Percentiles rank a stretch among this genome's conserved stretches.
phyloP scores from a whole-genome alignment of 2,329 filamentous ascomycete species.

The Colletotrichum higginsianum region DNA sequence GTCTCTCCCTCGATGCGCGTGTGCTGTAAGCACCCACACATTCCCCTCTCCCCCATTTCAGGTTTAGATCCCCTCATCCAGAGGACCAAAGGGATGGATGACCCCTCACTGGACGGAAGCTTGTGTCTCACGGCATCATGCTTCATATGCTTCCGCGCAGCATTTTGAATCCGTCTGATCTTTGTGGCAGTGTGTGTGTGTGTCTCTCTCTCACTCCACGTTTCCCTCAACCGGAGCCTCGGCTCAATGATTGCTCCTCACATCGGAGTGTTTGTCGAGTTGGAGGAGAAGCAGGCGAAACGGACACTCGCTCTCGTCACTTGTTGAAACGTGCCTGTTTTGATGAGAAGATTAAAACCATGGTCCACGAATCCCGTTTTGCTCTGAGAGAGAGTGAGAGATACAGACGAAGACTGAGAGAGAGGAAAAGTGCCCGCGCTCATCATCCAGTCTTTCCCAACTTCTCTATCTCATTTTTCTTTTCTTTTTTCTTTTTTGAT shows the following conservation, averaged over 20 bases:
- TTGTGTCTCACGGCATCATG: slow-evolving; percentile 18
- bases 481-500: too few species aligned
- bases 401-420: not conserved
- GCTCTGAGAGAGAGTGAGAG: too few species aligned
- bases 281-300: not conserved
- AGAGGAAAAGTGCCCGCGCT: not conserved
- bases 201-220: too few species aligned
- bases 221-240: slow-evolving; percentile 7
- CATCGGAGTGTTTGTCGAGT: too few species aligned
- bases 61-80: not conserved
- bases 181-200: not conserved
- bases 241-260: not conserved
- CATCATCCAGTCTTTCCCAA: not conserved
- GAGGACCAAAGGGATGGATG: not conserved
- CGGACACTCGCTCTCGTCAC: slow-evolving; percentile 8
- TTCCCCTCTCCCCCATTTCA: not conserved
- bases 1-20: not conserved
- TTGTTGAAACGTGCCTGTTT: slow-evolving; percentile 38
- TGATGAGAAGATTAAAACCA: slow-evolving; percentile 5
- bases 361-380: not conserved
- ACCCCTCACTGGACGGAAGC: slow-evolving; percentile 15
- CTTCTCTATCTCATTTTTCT: too few species aligned
- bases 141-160: not conserved
- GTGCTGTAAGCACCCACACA: too few species aligned
- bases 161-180: not conserved